Evolutionary conservation across 768 basidiomycete genomes (phyloP).

Genomic region (Collybia sp.): DNA sequence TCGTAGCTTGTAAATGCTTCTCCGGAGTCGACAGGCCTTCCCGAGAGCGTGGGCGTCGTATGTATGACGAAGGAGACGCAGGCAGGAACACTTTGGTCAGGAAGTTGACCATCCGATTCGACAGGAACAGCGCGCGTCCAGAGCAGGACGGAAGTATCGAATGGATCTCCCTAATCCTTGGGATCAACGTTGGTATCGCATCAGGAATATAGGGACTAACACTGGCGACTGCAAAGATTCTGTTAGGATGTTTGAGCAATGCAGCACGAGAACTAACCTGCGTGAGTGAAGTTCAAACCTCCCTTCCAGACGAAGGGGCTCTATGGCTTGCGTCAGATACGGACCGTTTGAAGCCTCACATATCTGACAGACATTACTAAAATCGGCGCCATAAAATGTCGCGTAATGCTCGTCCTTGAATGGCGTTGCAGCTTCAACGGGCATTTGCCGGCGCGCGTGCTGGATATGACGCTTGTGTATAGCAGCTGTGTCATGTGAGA

Average conservation of each 20-base stretch:
- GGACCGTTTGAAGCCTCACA: neutral
- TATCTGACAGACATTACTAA: slow-evolving; percentile 33
- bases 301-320: slow-evolving; percentile 42
- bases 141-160: slow-evolving; percentile 44
- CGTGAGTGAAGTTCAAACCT: slow-evolving; percentile 45
- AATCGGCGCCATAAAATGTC: slow-evolving; percentile 42
- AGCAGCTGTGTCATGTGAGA: slow-evolving; percentile 29
- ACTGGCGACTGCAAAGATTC: slow-evolving; percentile 35
- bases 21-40: slow-evolving; percentile 30
- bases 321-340: slow-evolving; percentile 13
- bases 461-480: slow-evolving; percentile 30
- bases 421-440: slow-evolving; percentile 19
- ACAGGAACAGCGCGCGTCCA: slow-evolving; percentile 48
- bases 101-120: slow-evolving; percentile 18
- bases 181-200: neutral
- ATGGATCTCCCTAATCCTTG: slow-evolving; percentile 40
- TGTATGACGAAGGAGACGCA: slow-evolving; percentile 42
- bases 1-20: slow-evolving; percentile 50
- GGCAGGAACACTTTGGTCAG: slow-evolving; percentile 10
- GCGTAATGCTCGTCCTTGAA: slow-evolving; percentile 44
- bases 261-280: slow-evolving; percentile 23
- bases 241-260: neutral
- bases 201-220: slow-evolving; percentile 19
- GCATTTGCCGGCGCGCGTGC: slow-evolving; percentile 10
- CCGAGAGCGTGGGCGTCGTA: slow-evolving; percentile 24